phyloP scores from a whole-genome alignment of 805 yeast species.

The Saturnispora diversa region DNA sequence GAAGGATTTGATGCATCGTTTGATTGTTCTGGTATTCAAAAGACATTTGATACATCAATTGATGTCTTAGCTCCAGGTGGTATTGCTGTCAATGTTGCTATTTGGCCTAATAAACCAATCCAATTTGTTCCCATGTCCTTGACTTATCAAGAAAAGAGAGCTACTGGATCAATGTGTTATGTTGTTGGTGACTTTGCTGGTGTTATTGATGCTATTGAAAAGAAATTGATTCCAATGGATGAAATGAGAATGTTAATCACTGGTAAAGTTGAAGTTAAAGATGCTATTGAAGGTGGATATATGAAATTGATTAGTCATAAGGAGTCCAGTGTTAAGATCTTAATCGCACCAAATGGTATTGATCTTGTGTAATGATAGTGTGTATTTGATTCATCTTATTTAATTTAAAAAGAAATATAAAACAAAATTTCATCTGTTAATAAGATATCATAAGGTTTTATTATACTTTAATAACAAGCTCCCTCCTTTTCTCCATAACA shows the following conservation, averaged over 20 bases:
- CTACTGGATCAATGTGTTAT: constrained; percentile 58
- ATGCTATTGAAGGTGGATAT: constrained; percentile 49
- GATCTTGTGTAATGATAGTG: constrained; percentile 13
- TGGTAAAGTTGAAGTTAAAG: constrained; percentile 40
- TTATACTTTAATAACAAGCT: too few species aligned
- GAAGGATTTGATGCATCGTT: constrained; percentile 43
- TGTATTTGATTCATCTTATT: too few species aligned
- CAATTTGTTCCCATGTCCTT: constrained; percentile 48
- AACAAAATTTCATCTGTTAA: too few species aligned
- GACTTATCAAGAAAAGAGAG: constrained; percentile 45
- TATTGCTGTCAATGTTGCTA: constrained; percentile 54
- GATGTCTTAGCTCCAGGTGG: constrained; percentile 46
- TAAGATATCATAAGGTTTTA: too few species aligned
- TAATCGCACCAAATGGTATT: constrained; percentile 39
- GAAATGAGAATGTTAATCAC: constrained; percentile 44
- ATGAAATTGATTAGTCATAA: constrained; percentile 43
- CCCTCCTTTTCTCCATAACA: too few species aligned
- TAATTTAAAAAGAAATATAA: too few species aligned
- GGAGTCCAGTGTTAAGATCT: constrained; percentile 46
- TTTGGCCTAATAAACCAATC: constrained; percentile 49
- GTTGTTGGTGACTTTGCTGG: constrained; percentile 48
- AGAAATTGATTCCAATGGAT: constrained; percentile 38
- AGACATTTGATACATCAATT: constrained; percentile 45
- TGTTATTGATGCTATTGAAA: constrained; percentile 43
- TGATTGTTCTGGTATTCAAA: constrained; percentile 49